Base-by-base conservation (phyloP, 2,329 filamentous ascomycete species). In the Zopfia rhizophila region DNA sequence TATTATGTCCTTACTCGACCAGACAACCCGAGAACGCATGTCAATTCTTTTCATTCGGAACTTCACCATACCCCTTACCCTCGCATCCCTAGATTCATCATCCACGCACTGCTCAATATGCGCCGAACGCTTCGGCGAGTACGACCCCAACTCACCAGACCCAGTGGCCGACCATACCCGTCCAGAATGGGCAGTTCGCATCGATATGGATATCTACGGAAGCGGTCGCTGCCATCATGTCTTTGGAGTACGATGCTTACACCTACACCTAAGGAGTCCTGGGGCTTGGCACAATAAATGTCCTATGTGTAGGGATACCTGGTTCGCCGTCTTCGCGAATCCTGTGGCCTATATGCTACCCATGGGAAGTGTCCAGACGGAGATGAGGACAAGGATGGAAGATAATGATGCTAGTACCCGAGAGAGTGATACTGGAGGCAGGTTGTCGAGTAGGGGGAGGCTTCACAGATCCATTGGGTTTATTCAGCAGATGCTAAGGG, bases 231-330 rank as follows among this genome's bases (percentile, higher is more conserved):
- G 44, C 18, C 33, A 39, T 4, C 48, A 51, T 21, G 24, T 51
- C 21, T 22, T 51, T 2, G 48, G 48, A 1, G 29, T 38, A 10
- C 29, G 24, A 10, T 51, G 48, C 36, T 36, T 51, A 1, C 38
- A 40, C 6, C 41, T 28, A 18, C 48, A 51, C 18, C 29, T 51
- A 4, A 27, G n/a, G 7, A 19, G 21, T 23, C 14, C 11, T 2
- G 48, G 48, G 3, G 10, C 13, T 3, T 51, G 48, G 48, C 42
- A 38, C 12, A 48, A 48, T 23, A 48, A 45, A 19, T 52, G 48
- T 28, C 48, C 48, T 2, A n/a, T 52, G 2, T 52, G 48, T 25
- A 35, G 48, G 11, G 44, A 47, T 17, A 13, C 38, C 2, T 52
- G 44, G 44, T 48, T 37, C 16, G 25, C 17, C 11, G 31, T n/a